These are phyloP conservation scores for Lasiodiplodia sp. DNA, from an alignment of 2,329 filamentous ascomycete genomes.

Conservation along the genomic window DNA sequence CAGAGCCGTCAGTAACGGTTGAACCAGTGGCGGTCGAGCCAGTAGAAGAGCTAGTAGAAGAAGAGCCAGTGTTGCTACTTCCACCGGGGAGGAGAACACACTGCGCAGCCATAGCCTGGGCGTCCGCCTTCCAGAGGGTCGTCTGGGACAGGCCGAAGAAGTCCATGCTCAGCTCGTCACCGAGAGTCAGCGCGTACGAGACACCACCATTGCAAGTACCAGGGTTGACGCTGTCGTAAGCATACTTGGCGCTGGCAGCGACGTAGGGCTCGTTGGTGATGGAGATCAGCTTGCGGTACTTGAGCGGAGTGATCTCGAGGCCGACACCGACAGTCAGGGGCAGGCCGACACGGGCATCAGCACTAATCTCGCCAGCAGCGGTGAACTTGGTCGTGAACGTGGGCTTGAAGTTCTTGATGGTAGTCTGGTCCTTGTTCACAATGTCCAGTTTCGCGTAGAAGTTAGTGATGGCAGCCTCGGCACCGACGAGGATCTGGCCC, in stretches of 20 bases:
- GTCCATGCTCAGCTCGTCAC: conserved; percentile 15
- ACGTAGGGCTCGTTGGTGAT: conserved; percentile 13
- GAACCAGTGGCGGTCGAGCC: neutral
- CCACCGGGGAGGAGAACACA: neutral
- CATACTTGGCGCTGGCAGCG: conserved; percentile 2
- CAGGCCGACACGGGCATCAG: conserved; percentile 5
- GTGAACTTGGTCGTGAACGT: conserved; percentile 6
- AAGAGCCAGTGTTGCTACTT: too few relatives aligned
- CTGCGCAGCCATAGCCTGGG: neutral
- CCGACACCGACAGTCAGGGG: conserved; percentile 14
- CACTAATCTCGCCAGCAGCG: neutral
- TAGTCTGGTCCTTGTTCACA: conserved; percentile 3
- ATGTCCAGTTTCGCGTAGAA: conserved; percentile 14
- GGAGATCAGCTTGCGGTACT: conserved; percentile 10
- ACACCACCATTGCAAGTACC: conserved; percentile 6
- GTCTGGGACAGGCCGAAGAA: conserved; percentile 4
- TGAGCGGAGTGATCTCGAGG: conserved; percentile 13
- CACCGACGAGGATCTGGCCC: conserved; percentile 19
- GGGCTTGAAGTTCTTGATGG: conserved; percentile 4
- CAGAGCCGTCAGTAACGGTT: neutral
- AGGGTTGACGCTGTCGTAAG: neutral
- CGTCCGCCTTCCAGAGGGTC: conserved; percentile 5
- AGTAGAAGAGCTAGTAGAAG: too few relatives aligned
- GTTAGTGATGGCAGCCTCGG: neutral
- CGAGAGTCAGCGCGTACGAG: conserved; percentile 2